Evolutionary conservation across 148 eudicot genomes (phyloP).

Genomic region (Chenopodium berlandieri): DNA sequence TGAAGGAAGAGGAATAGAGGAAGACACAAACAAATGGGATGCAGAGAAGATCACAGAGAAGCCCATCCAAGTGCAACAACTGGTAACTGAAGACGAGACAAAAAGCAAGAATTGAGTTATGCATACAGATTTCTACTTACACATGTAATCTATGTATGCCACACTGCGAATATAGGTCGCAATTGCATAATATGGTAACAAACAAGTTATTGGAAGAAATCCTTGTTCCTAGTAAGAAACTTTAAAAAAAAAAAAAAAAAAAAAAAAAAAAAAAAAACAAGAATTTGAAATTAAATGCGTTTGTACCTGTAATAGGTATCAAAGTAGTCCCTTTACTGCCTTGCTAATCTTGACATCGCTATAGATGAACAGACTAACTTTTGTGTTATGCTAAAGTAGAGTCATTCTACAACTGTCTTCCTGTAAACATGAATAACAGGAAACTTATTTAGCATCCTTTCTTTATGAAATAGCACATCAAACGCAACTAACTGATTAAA

Average conservation of each 20-base stretch:
- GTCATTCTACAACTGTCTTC: background rate
- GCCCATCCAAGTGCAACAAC: conserved; percentile 33
- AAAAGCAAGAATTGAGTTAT: conserved; percentile 25
- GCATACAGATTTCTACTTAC: background rate
- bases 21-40: conserved; percentile 46
- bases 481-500: too few species aligned
- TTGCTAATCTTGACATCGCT: background rate
- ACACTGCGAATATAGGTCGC: background rate
- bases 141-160: background rate
- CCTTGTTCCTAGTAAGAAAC: background rate
- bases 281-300: background rate
- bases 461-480: background rate
- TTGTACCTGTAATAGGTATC: background rate
- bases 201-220: background rate
- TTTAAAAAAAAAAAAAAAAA: background rate
- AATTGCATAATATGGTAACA: background rate
- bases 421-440: background rate
- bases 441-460: background rate
- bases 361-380: too few species aligned
- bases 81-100: conserved; percentile 20
- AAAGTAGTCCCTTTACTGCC: background rate
- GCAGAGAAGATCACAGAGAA: conserved; percentile 40
- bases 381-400: background rate
- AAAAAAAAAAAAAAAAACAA: too few species aligned
- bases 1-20: conserved; percentile 30